Conservation (phyloP, 305 asterid genomes). For the Ilex paraguariensis region DNA sequence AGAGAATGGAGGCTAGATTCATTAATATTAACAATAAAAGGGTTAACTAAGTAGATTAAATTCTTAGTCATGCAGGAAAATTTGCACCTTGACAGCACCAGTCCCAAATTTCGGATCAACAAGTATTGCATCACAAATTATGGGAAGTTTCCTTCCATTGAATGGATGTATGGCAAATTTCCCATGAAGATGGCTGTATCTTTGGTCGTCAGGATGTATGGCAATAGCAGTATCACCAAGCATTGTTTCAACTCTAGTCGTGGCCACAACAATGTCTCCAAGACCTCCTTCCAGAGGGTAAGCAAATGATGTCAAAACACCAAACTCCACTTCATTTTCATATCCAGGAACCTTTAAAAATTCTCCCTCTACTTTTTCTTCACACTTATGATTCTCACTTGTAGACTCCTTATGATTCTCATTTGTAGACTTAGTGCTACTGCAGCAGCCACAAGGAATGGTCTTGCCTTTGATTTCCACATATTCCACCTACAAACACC, state of each 20-base stretch:
- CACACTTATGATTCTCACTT: no score
- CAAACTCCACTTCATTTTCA: slow-evolving; percentile 74
- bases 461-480: slow-evolving; percentile 77
- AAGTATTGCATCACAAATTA: slow-evolving; percentile 78
- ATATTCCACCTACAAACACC: slow-evolving; percentile 63
- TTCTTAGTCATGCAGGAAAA: slow-evolving; percentile 6
- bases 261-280: slow-evolving; percentile 95
- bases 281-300: slow-evolving; percentile 81
- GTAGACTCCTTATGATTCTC: no score
- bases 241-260: slow-evolving; percentile 96
- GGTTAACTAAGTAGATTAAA: not conserved
- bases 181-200: slow-evolving; percentile 80
- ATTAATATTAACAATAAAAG: no score
- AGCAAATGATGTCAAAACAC: slow-evolving; percentile 91
- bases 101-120: slow-evolving; percentile 94
- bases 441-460: no score
- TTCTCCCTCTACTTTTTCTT: no score
- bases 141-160: slow-evolving; percentile 78
- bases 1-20: slow-evolving; percentile 11
- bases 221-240: slow-evolving; percentile 98
- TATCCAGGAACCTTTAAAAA: slow-evolving; percentile 68
- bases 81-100: slow-evolving; percentile 89
- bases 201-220: slow-evolving; percentile 77
- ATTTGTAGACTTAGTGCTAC: no score
- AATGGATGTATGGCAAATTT: slow-evolving; percentile 86